Percentiles rank a stretch among this genome's conserved stretches.
phyloP scores from a whole-genome alignment of 1,139 yeast species.

The Candida tetrigidarum region DNA sequence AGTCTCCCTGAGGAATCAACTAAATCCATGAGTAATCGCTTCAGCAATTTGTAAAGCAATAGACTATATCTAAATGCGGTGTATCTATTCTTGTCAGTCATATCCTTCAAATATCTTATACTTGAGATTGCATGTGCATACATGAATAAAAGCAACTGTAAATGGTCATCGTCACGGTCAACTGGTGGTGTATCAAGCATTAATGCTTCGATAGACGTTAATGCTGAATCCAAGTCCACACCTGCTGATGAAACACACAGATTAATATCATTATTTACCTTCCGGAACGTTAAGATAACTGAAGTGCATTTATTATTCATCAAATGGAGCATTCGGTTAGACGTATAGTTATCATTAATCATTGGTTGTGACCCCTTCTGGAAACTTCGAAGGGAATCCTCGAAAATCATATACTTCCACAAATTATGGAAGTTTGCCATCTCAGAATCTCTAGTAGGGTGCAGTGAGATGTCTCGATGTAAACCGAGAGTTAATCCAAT shows the following conservation, averaged over 20 bases:
- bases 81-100: neutral
- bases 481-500: conserved; percentile 3
- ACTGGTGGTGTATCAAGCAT: neutral
- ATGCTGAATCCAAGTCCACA: neutral
- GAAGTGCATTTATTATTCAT: neutral
- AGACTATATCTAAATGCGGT: neutral
- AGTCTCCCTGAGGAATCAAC: neutral
- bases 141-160: neutral
- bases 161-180: neutral
- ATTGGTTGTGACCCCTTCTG: conserved; percentile 9
- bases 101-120: neutral
- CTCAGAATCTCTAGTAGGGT: neutral
- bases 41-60: conserved; percentile 2
- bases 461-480: neutral
- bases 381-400: conserved; percentile 7
- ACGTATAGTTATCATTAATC: conserved; percentile 3
- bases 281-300: conserved; percentile 1
- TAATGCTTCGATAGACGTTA: neutral
- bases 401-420: conserved; percentile 7
- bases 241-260: conserved; percentile 1
- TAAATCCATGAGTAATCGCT: neutral
- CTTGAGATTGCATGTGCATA: neutral
- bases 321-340: neutral
- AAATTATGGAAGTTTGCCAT: neutral
- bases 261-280: conserved; percentile 2